Evolutionary conservation across 192 early-diverging fungal species (phyloP).

Genomic region (Entomortierella chlamydospora): DNA sequence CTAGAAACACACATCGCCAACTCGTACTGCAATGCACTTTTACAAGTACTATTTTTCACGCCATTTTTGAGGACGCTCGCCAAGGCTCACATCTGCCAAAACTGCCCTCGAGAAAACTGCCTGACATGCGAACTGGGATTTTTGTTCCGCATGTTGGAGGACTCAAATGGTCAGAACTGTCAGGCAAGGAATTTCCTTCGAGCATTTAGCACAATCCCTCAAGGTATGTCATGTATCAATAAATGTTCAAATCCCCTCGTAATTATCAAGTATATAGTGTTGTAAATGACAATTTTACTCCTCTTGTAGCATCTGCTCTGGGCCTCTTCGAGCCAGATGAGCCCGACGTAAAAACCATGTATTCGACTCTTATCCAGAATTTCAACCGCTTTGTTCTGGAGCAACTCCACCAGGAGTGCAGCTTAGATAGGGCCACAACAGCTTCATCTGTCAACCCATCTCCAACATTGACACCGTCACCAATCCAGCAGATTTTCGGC

Average conservation of each 20-base stretch:
- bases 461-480: constrained; percentile 50
- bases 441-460: constrained; percentile 23
- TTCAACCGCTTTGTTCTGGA: constrained; percentile 93
- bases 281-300: too few relatives aligned
- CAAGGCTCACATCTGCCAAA: constrained; percentile 76
- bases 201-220: constrained; percentile 84
- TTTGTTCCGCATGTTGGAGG: constrained; percentile 91
- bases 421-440: constrained; percentile 50
- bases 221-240: constrained; percentile 62
- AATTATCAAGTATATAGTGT: background rate
- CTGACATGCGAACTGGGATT: constrained; percentile 94
- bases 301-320: constrained; percentile 75
- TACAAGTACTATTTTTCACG: constrained; percentile 88
- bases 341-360: constrained; percentile 66
- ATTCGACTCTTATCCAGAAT: constrained; percentile 84
- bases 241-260: too few relatives aligned
- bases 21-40: constrained; percentile 89
- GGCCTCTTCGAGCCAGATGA: constrained; percentile 91
- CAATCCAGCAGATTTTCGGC: constrained; percentile 77
- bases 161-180: constrained; percentile 92
- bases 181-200: constrained; percentile 94
- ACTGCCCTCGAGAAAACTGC: constrained; percentile 82
- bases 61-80: constrained; percentile 71
- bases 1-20: constrained; percentile 93
- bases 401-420: constrained; percentile 84